Base-by-base conservation (phyloP, 202 grass and related monocot genomes). In the Thinopyrum obtusiflorum region DNA sequence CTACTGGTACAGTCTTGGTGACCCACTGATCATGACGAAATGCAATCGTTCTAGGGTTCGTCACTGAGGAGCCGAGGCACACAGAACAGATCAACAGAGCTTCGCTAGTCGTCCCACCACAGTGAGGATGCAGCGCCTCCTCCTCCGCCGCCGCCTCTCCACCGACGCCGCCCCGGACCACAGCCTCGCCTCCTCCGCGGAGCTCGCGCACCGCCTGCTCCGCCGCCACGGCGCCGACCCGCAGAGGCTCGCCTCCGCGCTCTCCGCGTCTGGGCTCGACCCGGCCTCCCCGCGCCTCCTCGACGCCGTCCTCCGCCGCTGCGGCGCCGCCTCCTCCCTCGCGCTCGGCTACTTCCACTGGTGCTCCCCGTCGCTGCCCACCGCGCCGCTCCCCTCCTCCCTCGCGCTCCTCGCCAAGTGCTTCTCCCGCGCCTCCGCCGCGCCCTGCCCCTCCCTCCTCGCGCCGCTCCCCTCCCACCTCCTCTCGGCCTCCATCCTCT, bases 391-490 rank as follows among this genome's bases (percentile, higher is more conserved):
- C 35, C 89, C 91, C 4, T 82, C 84, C 77, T 93, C 91, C 59
- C 88, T 90, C 21, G 89, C 79, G 18, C 80, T 89, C 88, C 94
- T 96, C 80, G 88, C 92, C 80, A 94, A 88, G 85, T 90, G 73
- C 66, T 89, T 86, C 86, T 93, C 89, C 24, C 85, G 83, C 85
- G 85, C 80, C 65, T 83, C 83, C 82, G 82, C 88, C 79, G 87
- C 85, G 71, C 91, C 93, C 7, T 80, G 91, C 76, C 87, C 91
- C 13, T 90, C 92, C 81, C 86, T 95, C 72, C 91, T 98, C 82
- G 80, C 89, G 36, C 85, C 91, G 17, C 93, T 96, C 66, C 91
- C 93, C 9, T 79, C 93, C 55, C 78, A 90, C 53, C 88, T 98
- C 83, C 78, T 98, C 17, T 88, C 87, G 18, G 65, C 97, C 18